Evolutionary conservation across 768 basidiomycete species (phyloP).

Genomic region (Mycena filopes): DNA sequence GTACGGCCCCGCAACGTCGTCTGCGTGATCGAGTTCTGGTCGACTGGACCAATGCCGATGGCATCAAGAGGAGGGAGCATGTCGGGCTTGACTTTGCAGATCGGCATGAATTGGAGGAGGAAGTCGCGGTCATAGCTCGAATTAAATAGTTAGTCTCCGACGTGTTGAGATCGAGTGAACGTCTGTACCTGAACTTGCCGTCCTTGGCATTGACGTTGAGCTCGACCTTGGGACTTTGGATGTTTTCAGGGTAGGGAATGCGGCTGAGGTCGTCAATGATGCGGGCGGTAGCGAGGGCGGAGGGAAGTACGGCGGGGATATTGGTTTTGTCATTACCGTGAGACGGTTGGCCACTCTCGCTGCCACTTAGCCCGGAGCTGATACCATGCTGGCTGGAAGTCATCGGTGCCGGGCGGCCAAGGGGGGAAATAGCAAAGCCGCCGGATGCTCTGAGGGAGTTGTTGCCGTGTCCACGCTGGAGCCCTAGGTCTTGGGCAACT

Average conservation of each 20-base stretch:
- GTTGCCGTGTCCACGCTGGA: constrained; percentile 78
- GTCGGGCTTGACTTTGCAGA: constrained; percentile 96
- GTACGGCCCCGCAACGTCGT: constrained; percentile 67
- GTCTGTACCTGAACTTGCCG: constrained; percentile 84
- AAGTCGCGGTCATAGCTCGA: constrained; percentile 97
- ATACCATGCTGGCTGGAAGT: constrained; percentile 70
- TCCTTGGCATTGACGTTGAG: constrained; percentile 86
- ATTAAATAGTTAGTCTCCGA: neutral
- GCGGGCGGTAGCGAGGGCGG: constrained; percentile 82
- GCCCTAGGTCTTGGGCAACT: too few species aligned
- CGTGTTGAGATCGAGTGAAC: neutral
- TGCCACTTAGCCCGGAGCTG: constrained; percentile 57
- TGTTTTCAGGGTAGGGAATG: constrained; percentile 84
- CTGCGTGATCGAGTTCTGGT: constrained; percentile 61
- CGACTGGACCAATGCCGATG: constrained; percentile 87
- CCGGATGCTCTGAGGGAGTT: constrained; percentile 63
- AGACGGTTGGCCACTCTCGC: constrained; percentile 61
- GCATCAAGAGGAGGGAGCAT: constrained; percentile 88
- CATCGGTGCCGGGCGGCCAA: constrained; percentile 68
- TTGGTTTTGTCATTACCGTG: constrained; percentile 47
- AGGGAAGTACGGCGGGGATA: constrained; percentile 61
- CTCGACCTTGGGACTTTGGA: constrained; percentile 83
- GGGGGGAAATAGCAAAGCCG: constrained; percentile 59
- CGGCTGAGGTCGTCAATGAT: constrained; percentile 84
- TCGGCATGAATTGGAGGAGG: constrained; percentile 93